Evolutionary conservation across 2,329 filamentous ascomycete genomes (phyloP).

Genomic region (Apiospora kogelbergensis): DNA sequence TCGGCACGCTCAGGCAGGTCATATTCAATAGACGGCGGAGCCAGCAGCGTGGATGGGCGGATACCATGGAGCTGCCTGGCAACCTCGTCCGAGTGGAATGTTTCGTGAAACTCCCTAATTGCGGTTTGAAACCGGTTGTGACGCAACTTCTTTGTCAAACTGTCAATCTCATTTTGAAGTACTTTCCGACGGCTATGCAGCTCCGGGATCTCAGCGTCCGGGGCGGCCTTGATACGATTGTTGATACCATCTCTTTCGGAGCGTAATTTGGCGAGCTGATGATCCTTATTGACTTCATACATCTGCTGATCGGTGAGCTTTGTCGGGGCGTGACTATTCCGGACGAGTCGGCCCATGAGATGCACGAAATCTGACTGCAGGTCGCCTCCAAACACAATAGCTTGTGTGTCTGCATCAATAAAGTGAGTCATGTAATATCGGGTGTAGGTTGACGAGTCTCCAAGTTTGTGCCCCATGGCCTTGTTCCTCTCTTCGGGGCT

Average conservation of each 20-base stretch:
- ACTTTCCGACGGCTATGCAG: neutral
- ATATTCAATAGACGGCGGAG: neutral
- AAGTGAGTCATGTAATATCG: too few species aligned
- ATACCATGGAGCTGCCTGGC: neutral
- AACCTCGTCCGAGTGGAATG: neutral
- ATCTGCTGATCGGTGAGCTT: slow-evolving; percentile 20
- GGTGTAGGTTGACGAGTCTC: too few species aligned
- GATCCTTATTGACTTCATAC: slow-evolving; percentile 19
- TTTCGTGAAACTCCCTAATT: neutral
- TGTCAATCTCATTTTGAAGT: neutral
- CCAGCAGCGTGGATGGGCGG: neutral
- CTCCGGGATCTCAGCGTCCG: neutral
- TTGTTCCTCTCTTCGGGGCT: too few species aligned
- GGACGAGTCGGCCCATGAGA: slow-evolving; percentile 12
- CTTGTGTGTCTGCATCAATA: too few species aligned
- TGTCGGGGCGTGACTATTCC: slow-evolving; percentile 13
- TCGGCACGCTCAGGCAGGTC: neutral
- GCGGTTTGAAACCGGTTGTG: neutral
- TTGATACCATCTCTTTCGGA: neutral
- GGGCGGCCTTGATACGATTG: neutral
- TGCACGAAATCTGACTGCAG: slow-evolving; percentile 13
- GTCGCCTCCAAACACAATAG: slow-evolving; percentile 14
- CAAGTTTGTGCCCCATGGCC: too few species aligned
- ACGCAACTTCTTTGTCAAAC: neutral
- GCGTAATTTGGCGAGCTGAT: slow-evolving; percentile 12